Evolutionary conservation across 352 stramenopile species (phyloP), one percentile per base, ranked within the genome.

Genomic region (Ophiocytium majus): DNA sequence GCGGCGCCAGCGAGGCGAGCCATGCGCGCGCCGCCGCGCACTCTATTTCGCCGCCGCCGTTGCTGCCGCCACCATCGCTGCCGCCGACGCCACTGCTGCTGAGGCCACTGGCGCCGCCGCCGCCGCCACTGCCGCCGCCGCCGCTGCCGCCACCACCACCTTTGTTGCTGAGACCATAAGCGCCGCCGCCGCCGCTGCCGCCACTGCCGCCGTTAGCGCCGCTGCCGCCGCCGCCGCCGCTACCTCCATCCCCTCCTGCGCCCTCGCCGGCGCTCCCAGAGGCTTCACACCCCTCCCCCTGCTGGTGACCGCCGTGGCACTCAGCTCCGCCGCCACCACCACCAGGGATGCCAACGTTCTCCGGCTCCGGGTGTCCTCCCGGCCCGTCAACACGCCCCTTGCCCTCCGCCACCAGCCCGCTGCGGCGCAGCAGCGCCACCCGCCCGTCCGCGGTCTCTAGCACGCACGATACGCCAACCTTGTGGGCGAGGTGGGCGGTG

Each of bases 331-430:
- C n/a, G n/a, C n/a, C n/a, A n/a, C n/a, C n/a, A n/a, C n/a, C n/a
- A 0, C 74, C n/a, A n/a, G n/a, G n/a, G 31, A 82, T 31, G n/a
- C 33, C 33, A 17, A 83, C 10, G n/a, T 83, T 83, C 17, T 83
- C 31, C 5, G 86, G 86, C 71, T 89, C 86, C 5, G 86, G 86
- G 86, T 89, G 86, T 36, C 86, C 86, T 33, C 86, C 86, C 43
- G 86, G 86, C 50, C 79, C 83, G 10, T 79, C 86, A 32, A 89
- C 76, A 78, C 80, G 81, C n/a, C 86, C 86, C 17, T 89, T 66
- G 33, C 83, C 83, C 43, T 89, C 86, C 79, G 86, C 76, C 34
- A 87, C 82, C 9, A 63, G 66, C 63, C 34, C 57, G 82, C 82
- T 88, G 5, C 86, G 49, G n/a, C 76, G 57, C 34, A 89, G 76